Base-by-base conservation (phyloP, 148 eudicot species). In the Mesembryanthemum crystallinum region DNA sequence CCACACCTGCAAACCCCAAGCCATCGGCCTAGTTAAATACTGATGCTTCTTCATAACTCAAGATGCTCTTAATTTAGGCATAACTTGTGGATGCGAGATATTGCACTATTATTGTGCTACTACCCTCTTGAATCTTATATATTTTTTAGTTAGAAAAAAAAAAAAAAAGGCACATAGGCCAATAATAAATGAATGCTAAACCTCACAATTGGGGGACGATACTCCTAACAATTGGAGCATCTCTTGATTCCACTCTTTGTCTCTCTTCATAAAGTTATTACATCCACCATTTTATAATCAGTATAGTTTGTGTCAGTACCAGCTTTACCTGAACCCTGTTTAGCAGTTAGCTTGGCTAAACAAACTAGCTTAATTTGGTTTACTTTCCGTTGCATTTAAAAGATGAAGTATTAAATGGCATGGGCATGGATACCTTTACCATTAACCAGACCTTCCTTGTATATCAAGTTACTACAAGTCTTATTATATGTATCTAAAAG, bases 1-100 rank as follows among this genome's bases (percentile, higher is more conserved):
- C 87, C 27, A 87, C 83, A 78, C 97, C 97, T 94, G 85, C 76
- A 73, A 87, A 75, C 68, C 65, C 72, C 72, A 79, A 71, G 35
- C 63, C 59, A 62, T 32, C 10, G 32, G 43, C 61, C 29, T 24
- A 64, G 43, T 72, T 66, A 73, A 29, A 59, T 66, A 73, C 43
- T 64, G 59, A 80, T 49, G 57, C 35, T 37, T 54, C n/a, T 35
- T 47, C 7, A 63, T 39, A 54, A 30, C 2, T 25, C 49, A n/a
- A 29, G 37, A 37, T 75, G 42, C 47, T 32, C 17, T 18, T n/a
- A 30, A 49, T 9, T 6, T 30, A 27, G 20, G n/a, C 29, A 74
- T 3, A 57, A 28, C 13, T 23, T 33, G 32, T 64, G 13, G 1
- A 28, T 8, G 51, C 27, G 57, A 43, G 11, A 64, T 1, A 18